phyloP scores from a whole-genome alignment of 2,329 filamentous ascomycete species.

The Alternaria postmessia region DNA sequence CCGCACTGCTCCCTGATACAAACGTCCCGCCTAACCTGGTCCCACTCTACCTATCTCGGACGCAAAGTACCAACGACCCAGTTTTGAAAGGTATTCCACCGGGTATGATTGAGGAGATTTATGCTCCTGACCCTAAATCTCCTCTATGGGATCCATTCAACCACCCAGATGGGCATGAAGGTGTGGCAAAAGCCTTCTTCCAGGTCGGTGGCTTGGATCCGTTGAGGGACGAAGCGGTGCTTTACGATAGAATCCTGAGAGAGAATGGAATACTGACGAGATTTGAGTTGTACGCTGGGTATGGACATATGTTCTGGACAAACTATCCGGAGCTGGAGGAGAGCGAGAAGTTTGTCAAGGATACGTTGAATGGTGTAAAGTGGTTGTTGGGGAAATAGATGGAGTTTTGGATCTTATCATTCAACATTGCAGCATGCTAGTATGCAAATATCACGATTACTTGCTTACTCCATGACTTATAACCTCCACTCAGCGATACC shows the following conservation, averaged over 20 bases:
- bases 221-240: conserved; percentile 58
- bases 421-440: not conserved
- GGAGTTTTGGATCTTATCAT: not conserved
- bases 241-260: conserved; percentile 55
- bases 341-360: conserved; percentile 35
- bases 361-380: conserved; percentile 38
- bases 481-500: not conserved
- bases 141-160: conserved; percentile 45
- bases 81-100: conserved; percentile 28
- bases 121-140: conserved; percentile 36
- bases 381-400: conserved; percentile 38
- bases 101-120: conserved; percentile 27
- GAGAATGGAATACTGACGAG: conserved; percentile 51
- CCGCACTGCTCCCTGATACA: conserved; percentile 54
- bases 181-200: conserved; percentile 57
- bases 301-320: conserved; percentile 56
- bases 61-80: conserved; percentile 33
- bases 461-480: not conserved
- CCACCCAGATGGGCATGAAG: conserved; percentile 49
- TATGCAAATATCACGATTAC: too few relatives aligned
- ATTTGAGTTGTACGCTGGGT: conserved; percentile 53
- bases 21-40: conserved; percentile 52
- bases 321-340: conserved; percentile 40
- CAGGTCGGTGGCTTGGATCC: conserved; percentile 60
- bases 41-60: conserved; percentile 52